Percentiles rank a stretch among this genome's conserved stretches.
Evolutionary conservation across 2,329 filamentous ascomycete species (phyloP).

Genomic region (Pseudocercospora fuligena): DNA sequence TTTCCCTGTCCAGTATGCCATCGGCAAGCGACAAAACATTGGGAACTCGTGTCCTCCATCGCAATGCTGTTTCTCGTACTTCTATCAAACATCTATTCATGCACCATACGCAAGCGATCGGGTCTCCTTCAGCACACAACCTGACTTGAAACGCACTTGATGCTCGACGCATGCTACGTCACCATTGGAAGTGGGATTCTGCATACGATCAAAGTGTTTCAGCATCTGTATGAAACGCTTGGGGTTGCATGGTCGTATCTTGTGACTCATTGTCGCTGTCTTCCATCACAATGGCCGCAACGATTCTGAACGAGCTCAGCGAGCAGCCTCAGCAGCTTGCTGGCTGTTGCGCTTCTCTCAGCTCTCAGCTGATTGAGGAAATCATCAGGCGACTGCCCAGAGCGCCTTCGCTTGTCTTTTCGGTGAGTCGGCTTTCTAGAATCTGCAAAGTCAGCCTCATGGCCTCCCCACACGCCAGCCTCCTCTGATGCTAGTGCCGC

Average conservation of each 20-base stretch:
- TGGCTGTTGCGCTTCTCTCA: conserved; percentile 31
- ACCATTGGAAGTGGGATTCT: conserved; percentile 6
- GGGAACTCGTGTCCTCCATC: too few relatives aligned
- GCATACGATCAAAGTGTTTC: conserved; percentile 10
- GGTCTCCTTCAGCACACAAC: not conserved
- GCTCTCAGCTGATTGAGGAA: conserved; percentile 24
- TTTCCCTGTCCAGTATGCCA: not conserved
- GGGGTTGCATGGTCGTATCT: not conserved
- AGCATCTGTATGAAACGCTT: conserved; percentile 9
- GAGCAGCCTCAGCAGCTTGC: conserved; percentile 15
- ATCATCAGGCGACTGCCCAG: conserved; percentile 21
- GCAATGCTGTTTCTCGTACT: not conserved
- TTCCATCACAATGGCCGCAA: not conserved
- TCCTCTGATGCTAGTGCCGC: too few relatives aligned
- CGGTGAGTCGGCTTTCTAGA: conserved; percentile 19
- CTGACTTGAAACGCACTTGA: conserved; percentile 6
- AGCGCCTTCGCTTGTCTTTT: conserved; percentile 31
- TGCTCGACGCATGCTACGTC: not conserved
- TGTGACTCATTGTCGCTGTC: conserved; percentile 26
- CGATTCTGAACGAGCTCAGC: conserved; percentile 15
- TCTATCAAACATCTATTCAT: not conserved
- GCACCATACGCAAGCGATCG: not conserved
- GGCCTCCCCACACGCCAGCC: not conserved
- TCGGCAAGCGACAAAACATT: too few relatives aligned
- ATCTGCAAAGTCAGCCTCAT: not conserved